These are phyloP conservation scores for Plasmodium gallinaceum DNA, from an alignment of 169 alveolate species.

Conservation along the genomic window DNA sequence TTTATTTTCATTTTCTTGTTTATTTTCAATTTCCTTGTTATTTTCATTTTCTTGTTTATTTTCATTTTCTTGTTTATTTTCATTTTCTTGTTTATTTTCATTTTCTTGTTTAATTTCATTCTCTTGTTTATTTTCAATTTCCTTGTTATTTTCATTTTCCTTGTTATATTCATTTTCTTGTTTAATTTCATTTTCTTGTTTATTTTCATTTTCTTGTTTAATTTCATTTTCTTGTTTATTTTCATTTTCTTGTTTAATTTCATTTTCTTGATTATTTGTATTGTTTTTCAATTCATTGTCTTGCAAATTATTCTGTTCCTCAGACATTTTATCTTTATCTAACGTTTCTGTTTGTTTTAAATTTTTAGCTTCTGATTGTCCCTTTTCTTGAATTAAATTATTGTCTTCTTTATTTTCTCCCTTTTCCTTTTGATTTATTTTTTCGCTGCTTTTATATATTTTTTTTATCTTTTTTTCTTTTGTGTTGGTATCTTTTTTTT, in stretches of 20 bases:
- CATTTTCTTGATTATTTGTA: neutral
- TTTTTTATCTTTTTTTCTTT: conserved; percentile 89
- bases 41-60: neutral
- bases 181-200: neutral
- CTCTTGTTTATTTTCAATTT: neutral
- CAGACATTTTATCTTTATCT: neutral
- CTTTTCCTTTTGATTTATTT: conserved; percentile 4
- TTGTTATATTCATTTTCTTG: too few relatives aligned
- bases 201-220: too few relatives aligned
- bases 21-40: neutral
- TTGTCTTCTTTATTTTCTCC: neutral
- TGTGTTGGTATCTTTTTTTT: conserved; percentile 25
- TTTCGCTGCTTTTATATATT: neutral
- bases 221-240: too few relatives aligned
- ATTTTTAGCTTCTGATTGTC: conserved; percentile 10
- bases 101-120: neutral
- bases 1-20: neutral
- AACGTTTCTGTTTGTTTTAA: neutral
- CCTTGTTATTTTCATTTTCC: neutral
- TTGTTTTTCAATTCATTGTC: neutral
- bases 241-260: too few relatives aligned
- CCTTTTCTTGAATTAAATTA: neutral
- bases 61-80: neutral
- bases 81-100: neutral
- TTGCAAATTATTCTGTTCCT: neutral